phyloP scores from a whole-genome alignment of 495 filamentous ascomycete species.

The Haplographium delicatum region DNA sequence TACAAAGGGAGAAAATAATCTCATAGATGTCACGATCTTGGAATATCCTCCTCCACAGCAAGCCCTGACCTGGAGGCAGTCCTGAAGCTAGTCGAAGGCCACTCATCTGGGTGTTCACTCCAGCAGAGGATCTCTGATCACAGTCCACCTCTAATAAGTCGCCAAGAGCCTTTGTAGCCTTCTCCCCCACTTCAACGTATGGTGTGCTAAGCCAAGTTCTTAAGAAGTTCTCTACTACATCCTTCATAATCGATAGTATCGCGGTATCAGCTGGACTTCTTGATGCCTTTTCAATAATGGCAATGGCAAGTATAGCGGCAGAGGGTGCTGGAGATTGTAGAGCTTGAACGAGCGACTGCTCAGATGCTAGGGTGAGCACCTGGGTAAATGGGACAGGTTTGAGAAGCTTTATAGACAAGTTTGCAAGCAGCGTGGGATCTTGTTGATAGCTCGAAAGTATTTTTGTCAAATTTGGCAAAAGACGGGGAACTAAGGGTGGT shows the following conservation, averaged over 20 bases:
- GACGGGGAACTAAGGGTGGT: slow-evolving; percentile 36
- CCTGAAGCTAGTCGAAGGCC: slow-evolving; percentile 34
- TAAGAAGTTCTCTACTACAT: slow-evolving; percentile 56
- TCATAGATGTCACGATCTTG: slow-evolving; percentile 60
- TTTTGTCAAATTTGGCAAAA: slow-evolving; percentile 44
- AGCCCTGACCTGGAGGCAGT: slow-evolving; percentile 51
- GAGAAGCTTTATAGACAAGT: slow-evolving; percentile 49
- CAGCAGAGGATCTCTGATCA: slow-evolving; percentile 43
- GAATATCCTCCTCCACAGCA: slow-evolving; percentile 70
- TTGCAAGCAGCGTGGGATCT: slow-evolving; percentile 46
- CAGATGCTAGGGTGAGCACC: slow-evolving; percentile 45
- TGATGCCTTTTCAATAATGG: slow-evolving; percentile 67
- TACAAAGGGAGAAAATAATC: slow-evolving; percentile 58
- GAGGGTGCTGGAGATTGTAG: slow-evolving; percentile 56
- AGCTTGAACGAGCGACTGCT: slow-evolving; percentile 46
- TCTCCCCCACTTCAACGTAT: slow-evolving; percentile 68
- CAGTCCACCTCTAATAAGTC: slow-evolving; percentile 66
- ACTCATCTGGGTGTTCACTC: slow-evolving; percentile 27
- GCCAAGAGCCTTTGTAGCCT: slow-evolving; percentile 59
- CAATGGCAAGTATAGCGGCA: slow-evolving; percentile 65
- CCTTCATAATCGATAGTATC: slow-evolving; percentile 60
- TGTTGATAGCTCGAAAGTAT: slow-evolving; percentile 42
- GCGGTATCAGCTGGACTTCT: slow-evolving; percentile 54
- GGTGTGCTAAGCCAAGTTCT: slow-evolving; percentile 66
- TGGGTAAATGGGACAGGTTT: slow-evolving; percentile 45